phyloP scores from a whole-genome alignment of 2,329 filamentous ascomycete genomes.

The Zymoseptoria brevis region DNA sequence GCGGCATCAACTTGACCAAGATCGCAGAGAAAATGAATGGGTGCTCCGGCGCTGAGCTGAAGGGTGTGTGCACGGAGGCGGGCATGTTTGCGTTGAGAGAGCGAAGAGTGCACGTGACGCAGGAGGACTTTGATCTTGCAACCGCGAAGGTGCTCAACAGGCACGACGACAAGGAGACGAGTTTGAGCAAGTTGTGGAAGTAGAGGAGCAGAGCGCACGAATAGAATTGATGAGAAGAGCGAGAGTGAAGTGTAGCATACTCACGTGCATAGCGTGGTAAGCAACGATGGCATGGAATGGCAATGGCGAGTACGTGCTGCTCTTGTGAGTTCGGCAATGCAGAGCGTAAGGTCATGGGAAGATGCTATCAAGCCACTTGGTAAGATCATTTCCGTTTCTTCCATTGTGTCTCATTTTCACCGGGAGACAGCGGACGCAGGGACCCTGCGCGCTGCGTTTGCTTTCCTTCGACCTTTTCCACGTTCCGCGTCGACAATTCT shows the following conservation, averaged over 20 bases:
- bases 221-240: background rate
- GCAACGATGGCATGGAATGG: background rate
- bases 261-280: conserved; percentile 12
- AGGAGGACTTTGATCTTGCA: conserved; percentile 97
- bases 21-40: conserved; percentile 99
- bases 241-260: conserved; percentile 13
- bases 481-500: too few relatives aligned
- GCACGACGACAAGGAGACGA: conserved; percentile 96
- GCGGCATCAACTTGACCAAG: conserved; percentile 95
- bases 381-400: background rate
- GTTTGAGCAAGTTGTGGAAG: conserved; percentile 80
- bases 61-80: conserved; percentile 97
- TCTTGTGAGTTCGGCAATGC: conserved; percentile 8
- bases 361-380: background rate
- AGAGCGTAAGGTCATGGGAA: conserved; percentile 4
- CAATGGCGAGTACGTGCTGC: background rate
- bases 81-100: conserved; percentile 97
- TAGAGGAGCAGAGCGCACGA: conserved; percentile 28
- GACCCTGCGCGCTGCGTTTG: background rate
- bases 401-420: background rate
- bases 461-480: too few relatives aligned
- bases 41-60: conserved; percentile 92
- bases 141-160: conserved; percentile 99
- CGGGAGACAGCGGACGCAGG: too few relatives aligned
- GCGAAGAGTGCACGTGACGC: conserved; percentile 92